phyloP scores from a whole-genome alignment of 495 filamentous ascomycete species.

The Niebla homalea region DNA sequence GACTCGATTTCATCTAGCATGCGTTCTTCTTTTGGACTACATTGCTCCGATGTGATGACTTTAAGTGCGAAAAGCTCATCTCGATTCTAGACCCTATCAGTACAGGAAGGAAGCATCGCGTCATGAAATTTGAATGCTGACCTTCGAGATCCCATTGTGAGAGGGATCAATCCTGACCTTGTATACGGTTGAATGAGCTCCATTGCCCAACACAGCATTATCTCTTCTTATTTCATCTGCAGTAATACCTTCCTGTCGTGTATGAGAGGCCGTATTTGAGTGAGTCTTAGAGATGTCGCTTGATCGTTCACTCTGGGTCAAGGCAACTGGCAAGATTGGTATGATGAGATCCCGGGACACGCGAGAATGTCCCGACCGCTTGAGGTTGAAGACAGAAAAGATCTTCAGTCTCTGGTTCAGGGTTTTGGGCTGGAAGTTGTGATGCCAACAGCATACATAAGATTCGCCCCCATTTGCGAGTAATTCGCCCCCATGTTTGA shows the following conservation, averaged over 20 bases:
- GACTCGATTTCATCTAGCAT: constrained; percentile 1
- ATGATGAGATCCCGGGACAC: background rate
- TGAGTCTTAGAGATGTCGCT: background rate
- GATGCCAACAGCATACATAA: background rate
- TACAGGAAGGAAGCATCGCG: background rate
- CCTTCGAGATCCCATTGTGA: constrained; percentile 7
- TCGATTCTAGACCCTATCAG: constrained; percentile 1
- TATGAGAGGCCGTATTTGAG: background rate
- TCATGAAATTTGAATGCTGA: background rate
- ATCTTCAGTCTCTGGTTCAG: background rate
- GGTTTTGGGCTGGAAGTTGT: background rate
- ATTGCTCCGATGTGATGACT: constrained; percentile 1
- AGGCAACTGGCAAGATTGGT: background rate
- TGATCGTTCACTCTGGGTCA: background rate
- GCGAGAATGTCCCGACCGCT: background rate
- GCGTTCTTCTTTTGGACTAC: background rate
- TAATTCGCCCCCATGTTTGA: no score
- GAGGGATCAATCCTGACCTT: constrained; percentile 6
- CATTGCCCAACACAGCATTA: background rate
- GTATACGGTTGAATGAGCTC: constrained; percentile 5
- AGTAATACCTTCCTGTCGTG: no score
- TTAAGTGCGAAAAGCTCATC: constrained; percentile 6
- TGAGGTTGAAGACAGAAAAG: constrained; percentile 1
- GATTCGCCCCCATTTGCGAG: no score
- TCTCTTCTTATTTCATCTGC: background rate